Base-by-base conservation (phyloP, 768 basidiomycete genomes). In the Lactifluus echinatus region DNA sequence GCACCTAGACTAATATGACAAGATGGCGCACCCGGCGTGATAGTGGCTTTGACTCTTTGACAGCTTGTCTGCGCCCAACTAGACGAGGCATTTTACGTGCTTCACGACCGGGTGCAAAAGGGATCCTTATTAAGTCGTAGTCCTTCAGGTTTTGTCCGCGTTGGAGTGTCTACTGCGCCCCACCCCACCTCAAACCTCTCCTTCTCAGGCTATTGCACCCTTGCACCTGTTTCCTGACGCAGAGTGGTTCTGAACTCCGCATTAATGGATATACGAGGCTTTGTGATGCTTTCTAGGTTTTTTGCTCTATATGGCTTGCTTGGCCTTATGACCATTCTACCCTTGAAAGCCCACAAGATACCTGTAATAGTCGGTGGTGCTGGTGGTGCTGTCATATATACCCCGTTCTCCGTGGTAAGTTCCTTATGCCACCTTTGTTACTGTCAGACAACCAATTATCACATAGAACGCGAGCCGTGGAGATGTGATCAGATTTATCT, bases 361-460 rank as follows among this genome's bases (percentile, higher is more conserved):
- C 61, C 73, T 33, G 78, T 82, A 10, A 71, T 67, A 12, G 80
- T 82, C 36, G 81, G 81, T 31, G 79, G 78, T 12, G 57, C 73
- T 11, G 44, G 44, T 10, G 75, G 72, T 14, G 58, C 71, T 39
- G 59, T 76, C 28, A 66, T 68, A 50, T 81, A 68, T 62, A 70
- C 69, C 42, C 80, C 80, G 7, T 49, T 67, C 42, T 64, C 24
- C 42, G 63, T 71, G 40, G 71, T 72, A 50, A 26, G 71, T 66
- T 31, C 12, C 33, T 19, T 45, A 4, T 28, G 8, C 19, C 11
- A 19, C 15, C 24, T 24, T 6, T 17, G 31, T 24, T 11, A 8
- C 19, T 3, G 29, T n/a, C 17, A 37, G n/a, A 43, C 33, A n/a
- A 52, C 8, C 1, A 24, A 21, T 54, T 7, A 12, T 29, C 46